phyloP scores from a whole-genome alignment of 1,139 yeast genomes.

The Casaregolazyma lundiana region DNA sequence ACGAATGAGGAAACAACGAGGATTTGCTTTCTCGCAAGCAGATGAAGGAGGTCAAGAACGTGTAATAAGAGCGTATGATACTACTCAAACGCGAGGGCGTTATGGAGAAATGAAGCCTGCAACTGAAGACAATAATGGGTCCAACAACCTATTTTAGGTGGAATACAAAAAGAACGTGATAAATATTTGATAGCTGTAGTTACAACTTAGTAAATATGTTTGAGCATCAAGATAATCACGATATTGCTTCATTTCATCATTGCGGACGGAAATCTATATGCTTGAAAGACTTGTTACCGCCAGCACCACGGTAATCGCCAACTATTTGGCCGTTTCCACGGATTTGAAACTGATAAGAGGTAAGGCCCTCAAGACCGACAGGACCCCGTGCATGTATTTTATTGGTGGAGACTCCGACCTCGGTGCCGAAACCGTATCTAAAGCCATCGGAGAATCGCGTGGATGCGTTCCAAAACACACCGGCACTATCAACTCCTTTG shows the following conservation, averaged over 20 bases:
- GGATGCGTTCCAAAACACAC: conserved; percentile 98
- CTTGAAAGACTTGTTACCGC: conserved; percentile 75
- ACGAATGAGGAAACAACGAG: conserved; percentile 96
- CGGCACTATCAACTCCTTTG: conserved; percentile 88
- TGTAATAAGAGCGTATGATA: conserved; percentile 89
- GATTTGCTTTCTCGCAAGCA: conserved; percentile 96
- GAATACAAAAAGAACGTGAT: too few species aligned
- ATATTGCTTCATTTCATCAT: not conserved
- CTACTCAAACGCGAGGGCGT: conserved; percentile 59
- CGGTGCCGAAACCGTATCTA: conserved; percentile 97
- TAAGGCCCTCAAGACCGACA: conserved; percentile 94
- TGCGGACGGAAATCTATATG: conserved; percentile 39
- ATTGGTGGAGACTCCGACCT: conserved; percentile 95
- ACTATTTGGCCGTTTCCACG: conserved; percentile 91
- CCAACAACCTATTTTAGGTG: not conserved
- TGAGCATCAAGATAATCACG: not conserved
- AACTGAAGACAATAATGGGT: not conserved
- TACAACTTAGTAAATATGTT: not conserved
- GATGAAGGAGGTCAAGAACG: conserved; percentile 93
- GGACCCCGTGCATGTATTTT: conserved; percentile 98
- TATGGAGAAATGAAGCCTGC: conserved; percentile 45
- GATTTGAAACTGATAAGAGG: conserved; percentile 89
- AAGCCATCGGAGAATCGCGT: conserved; percentile 98
- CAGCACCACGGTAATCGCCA: conserved; percentile 87
- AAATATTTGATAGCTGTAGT: not conserved